Base-by-base conservation (phyloP, 441 rosid genomes). In the Adansonia gregorii region DNA sequence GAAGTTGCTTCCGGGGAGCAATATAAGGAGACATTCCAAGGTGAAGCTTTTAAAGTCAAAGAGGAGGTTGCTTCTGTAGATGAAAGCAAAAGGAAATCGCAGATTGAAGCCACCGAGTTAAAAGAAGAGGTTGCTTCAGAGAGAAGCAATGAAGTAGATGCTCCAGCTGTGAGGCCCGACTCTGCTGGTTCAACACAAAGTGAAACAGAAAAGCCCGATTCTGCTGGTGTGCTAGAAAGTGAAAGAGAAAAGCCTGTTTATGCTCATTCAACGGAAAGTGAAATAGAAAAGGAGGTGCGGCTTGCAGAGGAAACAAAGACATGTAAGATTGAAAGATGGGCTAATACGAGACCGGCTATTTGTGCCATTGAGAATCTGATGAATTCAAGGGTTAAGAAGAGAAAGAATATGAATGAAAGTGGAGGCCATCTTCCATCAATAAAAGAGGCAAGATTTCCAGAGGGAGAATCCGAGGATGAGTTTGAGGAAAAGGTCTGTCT, bases 351-450 rank as follows among this genome's bases (percentile, higher is more conserved):
- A 83, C 89, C 87, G 52, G 80, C 88, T 70, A 85, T 89, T 72
- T 70, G 71, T 49, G 79, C 85, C 15, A 83, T 89, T 83, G 92
- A 91, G 73, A 71, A 73, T 76, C 81, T 85, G 90, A 88, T 91
- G 95, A 83, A 87, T 80, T 51, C 80, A 52, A 89, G 88, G 84
- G 87, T 86, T 54, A 87, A 86, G 82, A 88, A 84, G 46, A 52
- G 77, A 60, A 82, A 79, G 66, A 45, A 74, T 58, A 79, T 65
- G 86, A 59, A 35, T 76, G 71, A 20, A 75, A 82, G 70, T 1
- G 79, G 24, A 22, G 78, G 78, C 73, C 83, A 74, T 81, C 85
- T 81, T 82, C 81, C 87, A 49, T 61, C 81, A 48, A 54, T 79
- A 78, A 79, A 80, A 15, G 72, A 78, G 80, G 66, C 72, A 1